Evolutionary conservation across 2,329 filamentous ascomycete genomes (phyloP), one percentile per base, ranked within the genome.

Genomic region (Venturia oleaginea): DNA sequence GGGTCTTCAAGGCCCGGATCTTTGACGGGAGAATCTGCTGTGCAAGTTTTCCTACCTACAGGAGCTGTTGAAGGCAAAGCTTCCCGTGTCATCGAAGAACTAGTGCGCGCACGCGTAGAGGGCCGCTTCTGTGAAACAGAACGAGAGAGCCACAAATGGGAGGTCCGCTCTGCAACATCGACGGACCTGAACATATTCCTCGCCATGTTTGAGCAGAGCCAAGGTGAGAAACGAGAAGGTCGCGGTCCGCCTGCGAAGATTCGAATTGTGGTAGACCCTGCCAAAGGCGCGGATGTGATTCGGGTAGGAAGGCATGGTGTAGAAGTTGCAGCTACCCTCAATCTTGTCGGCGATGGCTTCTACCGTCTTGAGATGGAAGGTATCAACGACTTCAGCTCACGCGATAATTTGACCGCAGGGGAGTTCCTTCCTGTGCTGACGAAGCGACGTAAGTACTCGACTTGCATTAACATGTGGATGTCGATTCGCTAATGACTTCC

Each of bases 41-140:
- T 64, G n/a, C 63, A 65, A 8, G 68, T 78, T 68, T 89, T 96
- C 71, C 76, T 88, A 48, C 81, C 96, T 1, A 84, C 87, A 61
- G 90, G 91, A 62, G 77, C 83, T 8, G 93, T 93, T 70, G 90
- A 96, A 72, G 87, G 86, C 32, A 92, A 87, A 73, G 90, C 89
- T 1, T 79, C 81, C 22, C 90, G 88, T 66, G 87, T 91, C 76
- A 86, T 86, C 34, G 93, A 97, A 75, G 94, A 97, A 68, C 81
- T 97, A 15, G 85, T 87, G 59, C 95, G 93, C 76, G 92, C 92
- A 10, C 86, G 88, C 68, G 86, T 97, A 17, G 93, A 97, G 75
- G 89, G 87, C 6, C 85, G 92, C 13, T 96, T 95, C 71, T 79
- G 89, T 0, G 92, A 96, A 72, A 74, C 79, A n/a, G 91, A 96